Evolutionary conservation across 2,329 filamentous ascomycete genomes (phyloP).

Genomic region (Sphaerulina musiva): DNA sequence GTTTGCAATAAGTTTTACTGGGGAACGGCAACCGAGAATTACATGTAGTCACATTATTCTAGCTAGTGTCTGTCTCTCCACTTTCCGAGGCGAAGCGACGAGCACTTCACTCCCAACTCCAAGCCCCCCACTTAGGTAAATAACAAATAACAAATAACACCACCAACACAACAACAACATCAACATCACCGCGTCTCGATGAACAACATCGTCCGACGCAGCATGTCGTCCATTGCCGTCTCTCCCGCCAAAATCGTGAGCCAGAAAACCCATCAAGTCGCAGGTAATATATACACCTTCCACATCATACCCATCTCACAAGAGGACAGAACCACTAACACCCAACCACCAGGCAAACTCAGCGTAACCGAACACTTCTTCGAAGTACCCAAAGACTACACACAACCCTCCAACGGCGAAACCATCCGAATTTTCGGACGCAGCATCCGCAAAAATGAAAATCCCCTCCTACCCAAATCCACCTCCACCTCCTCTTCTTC

Average conservation of each 20-base stretch:
- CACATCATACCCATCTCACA: neutral
- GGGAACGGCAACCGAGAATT: too few relatives aligned
- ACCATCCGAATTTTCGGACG: constrained; percentile 72
- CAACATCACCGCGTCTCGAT: neutral
- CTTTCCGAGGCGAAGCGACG: too few relatives aligned
- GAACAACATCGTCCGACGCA: constrained; percentile 24
- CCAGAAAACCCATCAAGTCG: constrained; percentile 41
- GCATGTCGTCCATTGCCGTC: constrained; percentile 31
- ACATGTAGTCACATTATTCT: too few relatives aligned
- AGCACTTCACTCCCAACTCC: too few relatives aligned
- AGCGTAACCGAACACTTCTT: constrained; percentile 78
- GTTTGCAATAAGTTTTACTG: too few relatives aligned
- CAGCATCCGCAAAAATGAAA: constrained; percentile 61
- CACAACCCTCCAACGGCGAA: constrained; percentile 49
- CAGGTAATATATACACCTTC: constrained; percentile 32
- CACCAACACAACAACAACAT: neutral
- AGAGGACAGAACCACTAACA: neutral
- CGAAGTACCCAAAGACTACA: constrained; percentile 75
- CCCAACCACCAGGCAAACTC: constrained; percentile 55
- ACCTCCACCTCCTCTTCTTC: constrained; percentile 33
- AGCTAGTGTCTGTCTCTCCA: too few relatives aligned
- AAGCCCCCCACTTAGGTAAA: too few relatives aligned
- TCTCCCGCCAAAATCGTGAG: constrained; percentile 43
- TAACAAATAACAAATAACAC: too few relatives aligned
- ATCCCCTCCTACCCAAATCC: constrained; percentile 48